Conservation (phyloP, 345 rosid species). For the Odontarrhena argentea region DNA sequence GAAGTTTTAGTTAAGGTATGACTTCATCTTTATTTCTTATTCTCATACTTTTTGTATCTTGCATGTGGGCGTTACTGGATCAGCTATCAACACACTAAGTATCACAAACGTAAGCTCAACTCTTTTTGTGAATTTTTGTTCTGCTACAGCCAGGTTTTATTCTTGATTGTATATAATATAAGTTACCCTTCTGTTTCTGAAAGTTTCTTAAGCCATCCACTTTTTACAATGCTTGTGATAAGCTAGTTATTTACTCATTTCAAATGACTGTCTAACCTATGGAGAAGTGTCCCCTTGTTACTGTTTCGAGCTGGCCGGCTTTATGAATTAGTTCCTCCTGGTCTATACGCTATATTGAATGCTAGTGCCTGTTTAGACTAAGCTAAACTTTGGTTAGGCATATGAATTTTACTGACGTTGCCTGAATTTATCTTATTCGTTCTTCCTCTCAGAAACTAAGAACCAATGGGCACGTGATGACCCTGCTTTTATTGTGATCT, state of each 20-base stretch:
- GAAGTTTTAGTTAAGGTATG: constrained; percentile 7
- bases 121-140: constrained; percentile 15
- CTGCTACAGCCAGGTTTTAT: constrained; percentile 22
- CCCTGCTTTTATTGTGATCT: constrained; percentile 97
- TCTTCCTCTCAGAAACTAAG: constrained; percentile 80
- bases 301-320: constrained; percentile 3
- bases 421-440: constrained; percentile 23
- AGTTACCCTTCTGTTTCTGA: constrained; percentile 6
- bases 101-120: constrained; percentile 91
- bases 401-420: constrained; percentile 16
- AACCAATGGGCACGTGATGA: constrained; percentile 99
- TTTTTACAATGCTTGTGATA: not conserved
- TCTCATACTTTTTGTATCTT: constrained; percentile 42
- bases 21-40: constrained; percentile 38
- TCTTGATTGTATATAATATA: constrained; percentile 19
- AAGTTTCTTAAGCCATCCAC: constrained; percentile 16
- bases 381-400: constrained; percentile 5
- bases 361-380: constrained; percentile 16
- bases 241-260: constrained; percentile 5
- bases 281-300: constrained; percentile 4
- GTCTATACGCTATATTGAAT: not conserved
- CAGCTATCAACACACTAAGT: constrained; percentile 99
- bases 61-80: constrained; percentile 54
- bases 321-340: not conserved
- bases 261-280: not conserved